Base-by-base conservation (phyloP, 768 basidiomycete genomes). In the Pleurotus platypus region DNA sequence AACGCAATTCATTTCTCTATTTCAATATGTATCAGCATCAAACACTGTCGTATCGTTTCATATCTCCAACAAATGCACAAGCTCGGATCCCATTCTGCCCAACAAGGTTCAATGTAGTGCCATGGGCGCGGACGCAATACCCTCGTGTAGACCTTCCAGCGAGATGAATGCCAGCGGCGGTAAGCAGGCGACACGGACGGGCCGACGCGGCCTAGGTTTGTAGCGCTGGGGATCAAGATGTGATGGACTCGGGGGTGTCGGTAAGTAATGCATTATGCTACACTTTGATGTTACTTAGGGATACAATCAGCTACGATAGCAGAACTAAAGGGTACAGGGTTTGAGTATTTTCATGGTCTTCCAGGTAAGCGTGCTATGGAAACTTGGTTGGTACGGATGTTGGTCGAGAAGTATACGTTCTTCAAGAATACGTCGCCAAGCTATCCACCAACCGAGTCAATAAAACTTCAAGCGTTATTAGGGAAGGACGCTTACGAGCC, bases 401-500 rank as follows among this genome's bases (percentile, higher is more conserved):
- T 57, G 13, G 58, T 59, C 26, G 43, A 45, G 58, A 64, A 51
- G 26, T 62, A 65, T 3, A 62, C 60, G 43, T 62, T 64, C 42
- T 67, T 67, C 15, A 67, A 27, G 42, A 63, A 61, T 6, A 60
- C 57, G 42, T 62, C 64, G 1, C 66, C 66, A 13, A 64, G 49
- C 62, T 65, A 37, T 48, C 18, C 11, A 26, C 49, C 24, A 30
- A 27, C 35, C 13, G 2, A 24, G 8, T 9, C 12, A 12, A 49
- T 46, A 49, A 62, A 35, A 62, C 6, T 16, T 13, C 8, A 15
- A 48, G 46, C 13, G 6, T 15, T 15, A 15, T 26, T 15, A 3
- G 46, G 22, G 12, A 15, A 18, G 22, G 5, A 4, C 59, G 68
- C 85, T 72, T 58, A 88, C 83, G 63, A 90, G 73, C 87, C 86